These are phyloP conservation scores for Annulohypoxylon stygium DNA, from an alignment of 495 filamentous ascomycete species.

Conservation along the genomic window DNA sequence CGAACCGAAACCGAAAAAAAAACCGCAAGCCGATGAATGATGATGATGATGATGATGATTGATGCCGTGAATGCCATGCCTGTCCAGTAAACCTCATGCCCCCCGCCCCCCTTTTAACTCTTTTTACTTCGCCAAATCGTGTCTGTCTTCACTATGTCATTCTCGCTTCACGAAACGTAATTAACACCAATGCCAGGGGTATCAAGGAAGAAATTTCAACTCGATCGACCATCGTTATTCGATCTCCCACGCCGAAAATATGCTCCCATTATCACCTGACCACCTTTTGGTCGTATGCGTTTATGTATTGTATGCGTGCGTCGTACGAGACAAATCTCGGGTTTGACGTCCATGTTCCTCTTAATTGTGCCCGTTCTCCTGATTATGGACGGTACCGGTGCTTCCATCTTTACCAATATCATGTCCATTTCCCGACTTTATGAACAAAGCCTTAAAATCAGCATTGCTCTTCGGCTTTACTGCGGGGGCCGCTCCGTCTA, in stretches of 20 bases:
- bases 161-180: slow-evolving; percentile 27
- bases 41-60: slow-evolving; percentile 21
- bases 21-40: slow-evolving; percentile 1
- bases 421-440: slow-evolving; percentile 47
- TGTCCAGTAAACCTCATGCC: slow-evolving; percentile 23
- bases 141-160: slow-evolving; percentile 7
- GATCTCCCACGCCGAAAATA: slow-evolving; percentile 38
- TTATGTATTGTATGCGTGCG: slow-evolving; percentile 8
- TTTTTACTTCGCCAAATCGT: slow-evolving; percentile 14
- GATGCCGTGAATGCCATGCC: slow-evolving; percentile 43
- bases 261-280: slow-evolving; percentile 19
- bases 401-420: slow-evolving; percentile 9
- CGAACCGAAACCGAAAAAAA: slow-evolving; percentile 10
- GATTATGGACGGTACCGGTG: neutral
- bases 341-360: slow-evolving; percentile 10
- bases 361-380: slow-evolving; percentile 18
- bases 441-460: slow-evolving; percentile 86
- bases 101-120: neutral
- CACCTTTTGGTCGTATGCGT: slow-evolving; percentile 16
- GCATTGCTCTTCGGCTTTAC: slow-evolving; percentile 80
- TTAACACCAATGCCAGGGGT: slow-evolving; percentile 40
- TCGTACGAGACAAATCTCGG: slow-evolving; percentile 12
- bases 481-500: slow-evolving; percentile 41
- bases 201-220: slow-evolving; percentile 45
- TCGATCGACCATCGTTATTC: slow-evolving; percentile 42